Evolutionary conservation across 148 eudicot genomes (phyloP).

Genomic region (Rhododendron vialii): DNA sequence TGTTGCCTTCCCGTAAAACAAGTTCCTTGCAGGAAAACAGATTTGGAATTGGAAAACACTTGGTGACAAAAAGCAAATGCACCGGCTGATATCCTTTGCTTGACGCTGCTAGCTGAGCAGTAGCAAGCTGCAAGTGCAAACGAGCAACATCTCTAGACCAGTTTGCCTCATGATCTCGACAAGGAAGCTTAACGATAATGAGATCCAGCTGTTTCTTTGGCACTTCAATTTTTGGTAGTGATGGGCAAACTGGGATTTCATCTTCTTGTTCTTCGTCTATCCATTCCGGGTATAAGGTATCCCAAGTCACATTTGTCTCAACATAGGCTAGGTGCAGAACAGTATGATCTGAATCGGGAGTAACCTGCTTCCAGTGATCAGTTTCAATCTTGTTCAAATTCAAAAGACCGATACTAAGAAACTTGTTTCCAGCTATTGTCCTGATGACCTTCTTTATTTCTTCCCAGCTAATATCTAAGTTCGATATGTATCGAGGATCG

Average conservation of each 20-base stretch:
- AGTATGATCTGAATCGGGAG: constrained; percentile 38
- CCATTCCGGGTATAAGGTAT: constrained; percentile 74
- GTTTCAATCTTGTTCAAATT: constrained; percentile 56
- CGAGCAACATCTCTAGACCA: constrained; percentile 84
- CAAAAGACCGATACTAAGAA: constrained; percentile 50
- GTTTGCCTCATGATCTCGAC: constrained; percentile 34
- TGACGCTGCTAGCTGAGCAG: constrained; percentile 48
- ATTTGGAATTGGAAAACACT: constrained; percentile 68
- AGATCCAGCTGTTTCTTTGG: constrained; percentile 54
- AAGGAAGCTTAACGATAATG: constrained; percentile 66
- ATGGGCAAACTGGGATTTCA: constrained; percentile 55
- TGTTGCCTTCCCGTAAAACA: constrained; percentile 45
- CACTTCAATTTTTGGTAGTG: constrained; percentile 47
- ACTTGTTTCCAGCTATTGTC: constrained; percentile 21
- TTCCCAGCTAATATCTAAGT: constrained; percentile 55
- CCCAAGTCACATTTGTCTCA: constrained; percentile 54
- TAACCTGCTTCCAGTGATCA: constrained; percentile 35
- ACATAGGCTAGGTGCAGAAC: constrained; percentile 41
- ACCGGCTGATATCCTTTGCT: constrained; percentile 44
- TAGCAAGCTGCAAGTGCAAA: constrained; percentile 68
- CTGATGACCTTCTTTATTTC: constrained; percentile 39
- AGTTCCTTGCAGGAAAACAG: constrained; percentile 69
- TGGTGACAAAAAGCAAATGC: constrained; percentile 56
- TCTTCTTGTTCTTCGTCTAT: constrained; percentile 83
- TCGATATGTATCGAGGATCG: constrained; percentile 60